Conservation (phyloP, 2,329 filamentous ascomycete species). For the Colletotrichum navitas region DNA sequence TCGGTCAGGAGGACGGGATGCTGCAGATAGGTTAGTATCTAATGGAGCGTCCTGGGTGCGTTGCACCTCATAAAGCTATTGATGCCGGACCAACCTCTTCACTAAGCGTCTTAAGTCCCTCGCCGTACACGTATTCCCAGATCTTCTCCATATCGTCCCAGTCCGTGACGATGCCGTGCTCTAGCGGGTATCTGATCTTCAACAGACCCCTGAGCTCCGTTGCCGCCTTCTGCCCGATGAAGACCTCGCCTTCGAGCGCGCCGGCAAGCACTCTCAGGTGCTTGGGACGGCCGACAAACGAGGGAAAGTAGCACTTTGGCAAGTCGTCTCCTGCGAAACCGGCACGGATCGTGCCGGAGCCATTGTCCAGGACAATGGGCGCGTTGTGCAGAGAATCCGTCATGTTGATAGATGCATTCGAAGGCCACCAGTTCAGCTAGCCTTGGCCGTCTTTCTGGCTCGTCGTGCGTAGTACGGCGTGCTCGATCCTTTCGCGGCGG, state of each 20-base stretch:
- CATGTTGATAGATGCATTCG: conserved; percentile 55
- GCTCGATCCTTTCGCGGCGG: conserved; percentile 32
- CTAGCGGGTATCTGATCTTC: conserved; percentile 95
- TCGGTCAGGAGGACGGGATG: conserved; percentile 97
- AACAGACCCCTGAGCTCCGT: conserved; percentile 91
- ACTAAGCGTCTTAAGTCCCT: conserved; percentile 94
- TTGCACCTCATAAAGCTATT: background rate
- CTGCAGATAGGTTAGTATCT: conserved; percentile 56
- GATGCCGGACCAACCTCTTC: conserved; percentile 78
- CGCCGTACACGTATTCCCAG: conserved; percentile 97
- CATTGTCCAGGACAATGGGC: conserved; percentile 98
- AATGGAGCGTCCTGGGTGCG: too few relatives aligned
- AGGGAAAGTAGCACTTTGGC: conserved; percentile 97
- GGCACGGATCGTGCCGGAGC: conserved; percentile 95
- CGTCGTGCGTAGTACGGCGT: conserved; percentile 11
- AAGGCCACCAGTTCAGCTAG: background rate
- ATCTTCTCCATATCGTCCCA: conserved; percentile 99
- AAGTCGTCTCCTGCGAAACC: conserved; percentile 97
- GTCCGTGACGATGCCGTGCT: conserved; percentile 98
- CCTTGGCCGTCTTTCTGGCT: conserved; percentile 14
- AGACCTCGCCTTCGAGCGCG: conserved; percentile 94
- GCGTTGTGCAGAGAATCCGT: conserved; percentile 87
- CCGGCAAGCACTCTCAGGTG: conserved; percentile 96
- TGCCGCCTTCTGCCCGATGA: conserved; percentile 90
- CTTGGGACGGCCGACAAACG: conserved; percentile 96